Conservation (phyloP, 257 asterid species). For the Gynochthodes officinalis region DNA sequence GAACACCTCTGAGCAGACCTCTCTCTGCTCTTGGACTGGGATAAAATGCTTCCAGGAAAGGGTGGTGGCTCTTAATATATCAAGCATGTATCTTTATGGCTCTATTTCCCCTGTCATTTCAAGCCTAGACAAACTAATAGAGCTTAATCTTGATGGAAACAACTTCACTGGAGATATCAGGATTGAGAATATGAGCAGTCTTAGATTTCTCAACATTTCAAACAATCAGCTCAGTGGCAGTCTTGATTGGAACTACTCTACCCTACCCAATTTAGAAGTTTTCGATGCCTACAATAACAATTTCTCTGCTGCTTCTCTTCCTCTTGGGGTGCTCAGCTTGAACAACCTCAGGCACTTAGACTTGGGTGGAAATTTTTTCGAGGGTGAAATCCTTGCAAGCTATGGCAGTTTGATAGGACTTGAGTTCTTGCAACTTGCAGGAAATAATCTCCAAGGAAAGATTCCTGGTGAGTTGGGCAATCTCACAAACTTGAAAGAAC, state of each 20-base stretch:
- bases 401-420: constrained; percentile 54
- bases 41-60: constrained; percentile 56
- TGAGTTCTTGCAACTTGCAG: constrained; percentile 75
- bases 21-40: constrained; percentile 79
- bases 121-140: constrained; percentile 49
- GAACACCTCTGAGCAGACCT: constrained; percentile 52
- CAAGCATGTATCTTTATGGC: constrained; percentile 75
- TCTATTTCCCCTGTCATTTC: constrained; percentile 63
- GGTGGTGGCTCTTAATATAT: constrained; percentile 56
- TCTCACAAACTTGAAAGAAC: constrained; percentile 67
- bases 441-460: constrained; percentile 70
- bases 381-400: constrained; percentile 54
- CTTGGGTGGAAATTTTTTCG: constrained; percentile 78
- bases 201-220: constrained; percentile 64
- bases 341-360: constrained; percentile 66
- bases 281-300: constrained; percentile 84
- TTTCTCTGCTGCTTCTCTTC: constrained; percentile 63
- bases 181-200: constrained; percentile 57
- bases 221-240: constrained; percentile 62
- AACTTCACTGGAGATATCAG: constrained; percentile 88
- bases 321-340: constrained; percentile 53
- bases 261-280: constrained; percentile 50
- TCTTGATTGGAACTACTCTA: constrained; percentile 76
- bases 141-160: constrained; percentile 81
- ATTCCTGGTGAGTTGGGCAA: constrained; percentile 78